Conservation (phyloP, 192 early-diverging fungal genomes). For the Rhizoclosmatium globosum region DNA sequence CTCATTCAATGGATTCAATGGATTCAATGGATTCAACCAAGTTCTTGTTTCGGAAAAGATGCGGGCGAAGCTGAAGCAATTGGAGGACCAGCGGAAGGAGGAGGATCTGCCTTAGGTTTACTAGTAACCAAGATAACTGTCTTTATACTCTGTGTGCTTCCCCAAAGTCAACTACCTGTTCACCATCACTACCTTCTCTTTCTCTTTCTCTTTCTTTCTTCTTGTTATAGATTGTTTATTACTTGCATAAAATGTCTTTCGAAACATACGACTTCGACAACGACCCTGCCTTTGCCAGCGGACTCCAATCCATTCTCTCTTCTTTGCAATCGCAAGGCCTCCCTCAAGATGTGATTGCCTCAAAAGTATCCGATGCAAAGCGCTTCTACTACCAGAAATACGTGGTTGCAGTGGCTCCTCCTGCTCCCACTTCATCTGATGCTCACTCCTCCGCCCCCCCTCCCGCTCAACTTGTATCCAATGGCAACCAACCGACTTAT, state of each 20-base stretch:
- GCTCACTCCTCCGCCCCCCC: conserved; percentile 40
- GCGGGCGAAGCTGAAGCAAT: conserved; percentile 3
- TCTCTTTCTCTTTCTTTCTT: not conserved
- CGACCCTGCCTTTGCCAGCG: conserved; percentile 21
- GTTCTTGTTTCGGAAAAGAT: not conserved
- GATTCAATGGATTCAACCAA: not conserved
- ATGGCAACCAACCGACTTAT: not conserved
- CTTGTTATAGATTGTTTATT: not conserved
- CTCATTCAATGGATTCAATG: not conserved
- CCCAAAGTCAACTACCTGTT: not conserved
- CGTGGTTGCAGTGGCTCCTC: not conserved
- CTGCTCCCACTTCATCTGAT: not conserved
- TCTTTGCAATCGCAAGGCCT: not conserved
- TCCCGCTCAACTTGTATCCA: conserved; percentile 10
- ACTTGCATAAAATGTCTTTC: not conserved
- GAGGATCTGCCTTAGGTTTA: no score
- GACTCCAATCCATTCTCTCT: conserved; percentile 17
- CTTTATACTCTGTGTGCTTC: not conserved
- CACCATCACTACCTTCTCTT: not conserved
- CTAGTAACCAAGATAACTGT: not conserved
- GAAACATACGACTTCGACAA: conserved; percentile 29
- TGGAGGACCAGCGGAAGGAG: not conserved
- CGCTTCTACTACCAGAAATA: conserved; percentile 54
- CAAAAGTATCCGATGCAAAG: conserved; percentile 38
- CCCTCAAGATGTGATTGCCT: not conserved